These are phyloP conservation scores for Pestalotiopsis sp. DNA, from an alignment of 2,329 filamentous ascomycete genomes.

Conservation along the genomic window DNA sequence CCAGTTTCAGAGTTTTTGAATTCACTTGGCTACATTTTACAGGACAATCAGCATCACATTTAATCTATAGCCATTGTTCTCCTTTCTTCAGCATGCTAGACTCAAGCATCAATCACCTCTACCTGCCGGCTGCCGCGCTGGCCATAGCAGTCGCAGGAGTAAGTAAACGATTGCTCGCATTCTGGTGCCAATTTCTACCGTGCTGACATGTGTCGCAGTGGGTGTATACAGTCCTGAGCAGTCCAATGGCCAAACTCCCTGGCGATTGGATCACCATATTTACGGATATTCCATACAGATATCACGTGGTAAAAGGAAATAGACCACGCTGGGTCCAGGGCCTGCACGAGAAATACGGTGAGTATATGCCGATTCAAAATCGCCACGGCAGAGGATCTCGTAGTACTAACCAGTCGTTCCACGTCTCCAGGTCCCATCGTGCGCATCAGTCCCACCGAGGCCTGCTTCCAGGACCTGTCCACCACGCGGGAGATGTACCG, in stretches of 20 bases:
- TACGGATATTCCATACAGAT: conserved; percentile 1
- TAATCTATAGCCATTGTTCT: neutral
- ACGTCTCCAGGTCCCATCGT: conserved; percentile 18
- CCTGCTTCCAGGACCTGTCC: conserved; percentile 27
- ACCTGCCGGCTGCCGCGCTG: neutral
- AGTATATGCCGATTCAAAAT: neutral
- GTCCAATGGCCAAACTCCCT: conserved; percentile 13
- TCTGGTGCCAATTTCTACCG: neutral
- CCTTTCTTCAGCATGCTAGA: neutral
- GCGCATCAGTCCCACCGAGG: conserved; percentile 25
- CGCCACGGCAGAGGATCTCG: neutral
- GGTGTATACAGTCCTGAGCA: conserved; percentile 4
- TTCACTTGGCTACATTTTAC: neutral
- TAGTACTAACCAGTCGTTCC: neutral
- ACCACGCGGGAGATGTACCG: conserved; percentile 29
- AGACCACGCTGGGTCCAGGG: conserved; percentile 4
- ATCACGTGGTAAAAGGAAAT: conserved; percentile 12
- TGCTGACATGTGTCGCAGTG: neutral
- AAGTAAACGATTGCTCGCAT: neutral
- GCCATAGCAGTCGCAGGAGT: neutral
- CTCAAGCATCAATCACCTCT: neutral
- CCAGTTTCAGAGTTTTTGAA: neutral
- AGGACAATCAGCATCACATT: neutral
- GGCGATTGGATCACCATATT: conserved; percentile 16
- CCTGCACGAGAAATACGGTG: conserved; percentile 15